Evolutionary conservation across 306 rosid genomes (phyloP).

Genomic region (Inga oerstediana): DNA sequence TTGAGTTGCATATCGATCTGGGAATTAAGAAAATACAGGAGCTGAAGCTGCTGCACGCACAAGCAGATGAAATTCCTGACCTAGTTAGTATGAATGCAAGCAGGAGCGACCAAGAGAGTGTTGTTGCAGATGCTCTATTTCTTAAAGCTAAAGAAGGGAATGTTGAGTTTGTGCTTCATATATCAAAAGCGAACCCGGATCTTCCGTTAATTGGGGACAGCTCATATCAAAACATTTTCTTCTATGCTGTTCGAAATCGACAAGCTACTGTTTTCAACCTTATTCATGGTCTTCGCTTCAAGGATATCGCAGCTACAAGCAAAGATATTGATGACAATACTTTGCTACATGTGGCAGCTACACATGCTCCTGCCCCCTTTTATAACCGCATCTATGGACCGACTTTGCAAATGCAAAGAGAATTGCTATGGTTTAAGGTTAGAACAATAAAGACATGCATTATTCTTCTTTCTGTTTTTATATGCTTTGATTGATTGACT

Average conservation of each 20-base stretch:
- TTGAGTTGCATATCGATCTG: too few relatives aligned
- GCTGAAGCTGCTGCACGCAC: neutral
- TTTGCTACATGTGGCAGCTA: slow-evolving; percentile 22
- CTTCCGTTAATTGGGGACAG: neutral
- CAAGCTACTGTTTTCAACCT: slow-evolving; percentile 18
- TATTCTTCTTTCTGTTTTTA: too few relatives aligned
- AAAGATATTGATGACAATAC: fast-evolving
- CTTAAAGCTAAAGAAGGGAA: neutral
- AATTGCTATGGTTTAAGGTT: neutral
- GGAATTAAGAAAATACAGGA: neutral
- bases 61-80: neutral
- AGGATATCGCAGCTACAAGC: neutral
- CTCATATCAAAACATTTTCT: neutral
- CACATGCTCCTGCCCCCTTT: neutral
- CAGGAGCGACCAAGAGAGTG: neutral
- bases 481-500: too few relatives aligned
- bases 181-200: neutral
- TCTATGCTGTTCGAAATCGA: neutral
- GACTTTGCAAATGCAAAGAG: neutral
- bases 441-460: too few relatives aligned
- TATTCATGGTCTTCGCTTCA: neutral
- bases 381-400: slow-evolving; percentile 16
- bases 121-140: neutral
- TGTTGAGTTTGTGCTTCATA: neutral
- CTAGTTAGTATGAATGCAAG: neutral